A percentile compares a stretch with the other conserved stretches of the same genome.
Evolutionary conservation across 768 basidiomycete species (phyloP).

Genomic region (Leccinum aurantiacum): DNA sequence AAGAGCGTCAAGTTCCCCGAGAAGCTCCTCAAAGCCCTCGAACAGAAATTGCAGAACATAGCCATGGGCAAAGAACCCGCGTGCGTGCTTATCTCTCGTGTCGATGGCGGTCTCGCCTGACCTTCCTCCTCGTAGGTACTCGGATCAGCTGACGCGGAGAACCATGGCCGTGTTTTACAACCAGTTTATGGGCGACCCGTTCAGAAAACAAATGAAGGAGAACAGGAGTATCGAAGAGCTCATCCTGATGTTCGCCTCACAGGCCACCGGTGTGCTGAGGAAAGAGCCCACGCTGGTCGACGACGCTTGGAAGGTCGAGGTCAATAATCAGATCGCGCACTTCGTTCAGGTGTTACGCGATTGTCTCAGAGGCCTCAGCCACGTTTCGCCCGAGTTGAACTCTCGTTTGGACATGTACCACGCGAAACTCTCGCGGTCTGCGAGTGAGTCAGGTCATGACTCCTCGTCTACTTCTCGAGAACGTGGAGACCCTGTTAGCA

Average conservation of each 20-base stretch:
- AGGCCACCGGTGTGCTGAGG: constrained; percentile 82
- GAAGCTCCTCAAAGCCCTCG: constrained; percentile 87
- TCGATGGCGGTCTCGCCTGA: constrained; percentile 8
- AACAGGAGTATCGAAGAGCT: constrained; percentile 97
- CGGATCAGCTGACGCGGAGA: constrained; percentile 87
- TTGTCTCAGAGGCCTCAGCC: constrained; percentile 66
- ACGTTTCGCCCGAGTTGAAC: constrained; percentile 82
- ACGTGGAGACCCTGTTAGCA: constrained; percentile 47
- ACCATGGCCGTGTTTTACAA: constrained; percentile 93
- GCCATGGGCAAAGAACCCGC: constrained; percentile 89
- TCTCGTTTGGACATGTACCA: constrained; percentile 82
- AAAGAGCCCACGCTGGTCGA: constrained; percentile 83
- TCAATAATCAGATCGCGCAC: constrained; percentile 64
- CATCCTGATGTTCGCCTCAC: constrained; percentile 92
- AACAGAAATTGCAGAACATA: constrained; percentile 86
- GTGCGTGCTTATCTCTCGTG: constrained; percentile 48
- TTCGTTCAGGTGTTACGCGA: constrained; percentile 88
- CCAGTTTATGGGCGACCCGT: constrained; percentile 80
- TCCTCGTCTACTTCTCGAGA: constrained; percentile 58
- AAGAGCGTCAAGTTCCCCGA: constrained; percentile 93
- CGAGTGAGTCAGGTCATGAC: constrained; percentile 68
- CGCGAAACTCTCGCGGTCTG: constrained; percentile 67
- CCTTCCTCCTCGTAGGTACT: constrained; percentile 53
- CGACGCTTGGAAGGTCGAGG: constrained; percentile 90
- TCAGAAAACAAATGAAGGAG: constrained; percentile 88